Evolutionary conservation across 306 rosid species (phyloP).

Genomic region (Cercis canadensis): DNA sequence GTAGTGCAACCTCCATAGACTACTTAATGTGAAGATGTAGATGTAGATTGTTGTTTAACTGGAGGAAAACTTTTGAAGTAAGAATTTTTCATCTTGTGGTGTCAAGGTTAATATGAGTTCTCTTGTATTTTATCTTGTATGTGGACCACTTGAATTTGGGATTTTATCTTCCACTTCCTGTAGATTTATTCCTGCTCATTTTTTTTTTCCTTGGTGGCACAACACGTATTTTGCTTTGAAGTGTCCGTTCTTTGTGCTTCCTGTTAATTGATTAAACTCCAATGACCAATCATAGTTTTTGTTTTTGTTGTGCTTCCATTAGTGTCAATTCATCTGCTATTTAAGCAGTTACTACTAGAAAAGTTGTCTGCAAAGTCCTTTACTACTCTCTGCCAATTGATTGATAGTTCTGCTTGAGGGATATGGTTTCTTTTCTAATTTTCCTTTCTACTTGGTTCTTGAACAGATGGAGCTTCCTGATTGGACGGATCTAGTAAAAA

Average conservation of each 20-base stretch:
- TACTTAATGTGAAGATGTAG: slow-evolving; percentile 1
- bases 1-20: neutral
- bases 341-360: neutral
- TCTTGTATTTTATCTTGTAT: neutral
- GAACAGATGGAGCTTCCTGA: slow-evolving; percentile 78
- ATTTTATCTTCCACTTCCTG: neutral
- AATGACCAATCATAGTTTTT: neutral
- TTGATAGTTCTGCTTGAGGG: neutral
- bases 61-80: neutral
- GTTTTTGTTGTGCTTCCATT: too few relatives aligned
- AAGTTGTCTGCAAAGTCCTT: neutral
- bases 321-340: slow-evolving; percentile 1
- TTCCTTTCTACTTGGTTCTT: slow-evolving; percentile 1
- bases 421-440: neutral
- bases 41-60: neutral
- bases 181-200: neutral
- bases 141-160: neutral
- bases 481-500: slow-evolving; percentile 76
- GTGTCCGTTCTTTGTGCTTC: neutral
- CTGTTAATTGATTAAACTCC: neutral
- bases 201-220: too few relatives aligned
- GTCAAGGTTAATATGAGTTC: neutral
- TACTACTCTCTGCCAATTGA: neutral
- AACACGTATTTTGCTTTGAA: neutral
- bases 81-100: neutral